Conservation (phyloP, 352 stramenopile species). For the Globisporangium alternatum region DNA sequence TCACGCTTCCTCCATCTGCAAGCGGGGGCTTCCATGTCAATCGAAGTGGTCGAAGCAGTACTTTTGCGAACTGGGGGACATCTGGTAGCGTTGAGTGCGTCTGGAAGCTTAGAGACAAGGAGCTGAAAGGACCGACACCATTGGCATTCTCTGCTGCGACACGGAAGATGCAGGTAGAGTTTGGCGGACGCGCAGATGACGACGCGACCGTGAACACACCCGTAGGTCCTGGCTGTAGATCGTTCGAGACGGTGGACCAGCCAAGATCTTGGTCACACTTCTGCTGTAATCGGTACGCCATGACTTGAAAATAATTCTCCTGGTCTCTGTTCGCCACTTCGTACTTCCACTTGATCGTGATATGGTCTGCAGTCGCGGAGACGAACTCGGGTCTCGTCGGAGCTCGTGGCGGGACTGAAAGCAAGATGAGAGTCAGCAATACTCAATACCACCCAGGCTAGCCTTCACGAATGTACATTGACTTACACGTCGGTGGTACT, state of each 20-base stretch:
- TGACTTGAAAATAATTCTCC: slow-evolving; percentile 36
- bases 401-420: slow-evolving; percentile 28
- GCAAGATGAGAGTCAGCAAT: background rate
- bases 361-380: slow-evolving; percentile 21
- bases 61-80: slow-evolving; percentile 5
- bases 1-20: slow-evolving; percentile 21
- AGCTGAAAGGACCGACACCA: slow-evolving; percentile 50
- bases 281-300: slow-evolving; percentile 44
- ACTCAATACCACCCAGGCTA: background rate
- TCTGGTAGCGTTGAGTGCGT: slow-evolving; percentile 27
- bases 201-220: slow-evolving; percentile 26
- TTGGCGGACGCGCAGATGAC: slow-evolving; percentile 32
- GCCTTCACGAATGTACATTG: background rate
- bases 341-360: slow-evolving; percentile 46
- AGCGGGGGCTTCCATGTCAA: slow-evolving; percentile 40
- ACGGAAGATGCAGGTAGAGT: slow-evolving; percentile 51
- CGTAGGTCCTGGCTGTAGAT: slow-evolving; percentile 23
- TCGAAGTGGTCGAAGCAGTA: slow-evolving; percentile 3
- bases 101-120: slow-evolving; percentile 28
- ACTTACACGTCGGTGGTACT: slow-evolving; percentile 34
- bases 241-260: slow-evolving; percentile 40
- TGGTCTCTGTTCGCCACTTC: background rate
- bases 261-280: slow-evolving; percentile 40
- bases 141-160: slow-evolving; percentile 51
- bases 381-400: slow-evolving; percentile 44